Base-by-base conservation (phyloP, 345 rosid genomes). In the Citrus maxima region DNA sequence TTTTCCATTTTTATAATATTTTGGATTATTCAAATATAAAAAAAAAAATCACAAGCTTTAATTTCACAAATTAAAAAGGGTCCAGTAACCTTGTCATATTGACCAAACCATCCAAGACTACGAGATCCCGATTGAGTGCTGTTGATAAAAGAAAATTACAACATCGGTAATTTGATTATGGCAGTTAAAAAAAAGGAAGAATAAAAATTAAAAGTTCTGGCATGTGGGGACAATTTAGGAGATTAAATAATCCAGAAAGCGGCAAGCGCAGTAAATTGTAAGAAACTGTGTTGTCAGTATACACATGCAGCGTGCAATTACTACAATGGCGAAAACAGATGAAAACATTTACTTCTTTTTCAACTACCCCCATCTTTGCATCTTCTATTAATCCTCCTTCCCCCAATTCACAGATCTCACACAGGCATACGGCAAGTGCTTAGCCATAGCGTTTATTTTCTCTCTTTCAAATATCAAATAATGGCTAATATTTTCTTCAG, bases 271-370 rank as follows among this genome's bases (percentile, higher is more conserved):
- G 38, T 46, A 51, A 65, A 64, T 30, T 28, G 7, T 10, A 7
- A n/a, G 22, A 40, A 64, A 64, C 42, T 64, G 62, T 12, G n/a
- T 38, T 54, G 58, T 19, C 58, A 16, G 58, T 54, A 38, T 2
- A n/a, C 74, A 21, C 25, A 56, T 35, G 27, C 30, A 59, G 63
- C 70, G 62, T 30, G 75, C 65, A 75, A 73, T 82, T 78, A 87
- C 80, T 83, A 69, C 82, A 62, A 79, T 76, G 79, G 80, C 74
- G 82, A 78, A 81, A 85, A 80, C 91, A 28, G 88, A 79, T 88
- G 89, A 74, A 78, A 34, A 68, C 88, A 91, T 89, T 89, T 84
- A 91, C 80, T 90, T 22, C 84, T 70, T 35, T 77, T 32, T 61
- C 80, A 80, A 82, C 90, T 21, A 80, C 90, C 77, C 13, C 69